Evolutionary conservation across 352 stramenopile genomes (phyloP).

Genomic region (Phytophthora capsici): DNA sequence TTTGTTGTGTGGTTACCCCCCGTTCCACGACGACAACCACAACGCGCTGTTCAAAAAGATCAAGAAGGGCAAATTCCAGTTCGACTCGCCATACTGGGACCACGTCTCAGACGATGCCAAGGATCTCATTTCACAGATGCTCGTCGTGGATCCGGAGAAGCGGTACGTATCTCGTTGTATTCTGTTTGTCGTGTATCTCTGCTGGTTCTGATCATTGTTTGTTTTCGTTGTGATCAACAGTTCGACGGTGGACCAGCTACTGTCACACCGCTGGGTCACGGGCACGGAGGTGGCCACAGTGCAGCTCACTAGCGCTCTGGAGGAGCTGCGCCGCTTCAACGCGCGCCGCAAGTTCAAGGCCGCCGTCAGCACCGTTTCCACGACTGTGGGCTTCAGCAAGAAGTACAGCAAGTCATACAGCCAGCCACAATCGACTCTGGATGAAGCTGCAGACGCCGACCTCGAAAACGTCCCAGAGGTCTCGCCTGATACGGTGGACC

Average conservation of each 20-base stretch:
- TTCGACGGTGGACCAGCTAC: slow-evolving; percentile 82
- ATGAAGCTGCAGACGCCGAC: slow-evolving; percentile 22
- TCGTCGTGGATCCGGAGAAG: slow-evolving; percentile 91
- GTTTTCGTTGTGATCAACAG: slow-evolving; percentile 36
- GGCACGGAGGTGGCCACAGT: slow-evolving; percentile 84
- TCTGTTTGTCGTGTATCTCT: background rate
- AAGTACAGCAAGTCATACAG: slow-evolving; percentile 69
- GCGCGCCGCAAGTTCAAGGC: slow-evolving; percentile 95
- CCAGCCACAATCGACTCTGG: slow-evolving; percentile 41
- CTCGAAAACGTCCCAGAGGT: slow-evolving; percentile 19
- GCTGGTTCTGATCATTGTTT: slow-evolving; percentile 2
- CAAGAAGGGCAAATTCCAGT: slow-evolving; percentile 94
- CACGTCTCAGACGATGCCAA: slow-evolving; percentile 94
- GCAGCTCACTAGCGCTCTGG: slow-evolving; percentile 92
- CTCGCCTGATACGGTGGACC: slow-evolving; percentile 35
- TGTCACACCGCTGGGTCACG: slow-evolving; percentile 92
- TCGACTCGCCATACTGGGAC: slow-evolving; percentile 96
- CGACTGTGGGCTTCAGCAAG: slow-evolving; percentile 78
- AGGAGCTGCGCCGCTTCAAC: slow-evolving; percentile 94
- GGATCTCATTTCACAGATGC: slow-evolving; percentile 93
- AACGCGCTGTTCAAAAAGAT: slow-evolving; percentile 95
- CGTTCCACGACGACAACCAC: slow-evolving; percentile 94
- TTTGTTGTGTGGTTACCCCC: slow-evolving; percentile 84
- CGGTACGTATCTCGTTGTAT: slow-evolving; percentile 45
- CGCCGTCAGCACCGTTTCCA: slow-evolving; percentile 88